Evolutionary conservation across 768 basidiomycete genomes (phyloP), one percentile per base, ranked within the genome.

Genomic region (Clitopilus hobsonii): DNA sequence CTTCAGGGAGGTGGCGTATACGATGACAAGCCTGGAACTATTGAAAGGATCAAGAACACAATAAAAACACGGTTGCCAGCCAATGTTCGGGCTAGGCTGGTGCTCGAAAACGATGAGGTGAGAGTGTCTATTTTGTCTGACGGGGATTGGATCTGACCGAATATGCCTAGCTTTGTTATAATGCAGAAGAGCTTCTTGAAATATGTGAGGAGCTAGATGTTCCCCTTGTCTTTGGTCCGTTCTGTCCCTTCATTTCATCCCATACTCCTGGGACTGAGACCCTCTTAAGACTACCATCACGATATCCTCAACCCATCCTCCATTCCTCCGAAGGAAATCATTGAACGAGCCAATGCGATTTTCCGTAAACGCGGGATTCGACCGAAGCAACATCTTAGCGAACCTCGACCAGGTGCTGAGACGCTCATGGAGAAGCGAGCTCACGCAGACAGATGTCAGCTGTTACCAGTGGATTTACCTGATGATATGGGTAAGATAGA

Each of bases 51-150:
- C 65, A 89, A 85, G 65, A 73, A 81, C 56, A 88, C 85, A 13
- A 88, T 91, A 55, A 71, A 65, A 49, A 74, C 78, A 8, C 62
- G 68, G n/a, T 76, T 93, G 32, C 75, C 84, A 6, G 71, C 79
- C 20, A 79, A 81, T 22, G 84, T 92, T 55, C 82, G 88, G 57
- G 77, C 77, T 13, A 78, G 95, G 45, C 67, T 95, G 20, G 94
- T 93, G 1, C 74, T 94, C n/a, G 95, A 98, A 70, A 98, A 97
- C 57, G 95, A 97, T 60, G 95, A 98, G 74, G 91, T 89, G 54
- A 38, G 72, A 63, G 10, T 16, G 7, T 16, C 18, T 45, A n/a
- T 52, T n/a, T 16, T n/a, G 38, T 23, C 26, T 26, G 29, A 14
- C n/a, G n/a, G 25, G 5, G n/a, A 10, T 8, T 14, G 6, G 23